Evolutionary conservation across 2,329 filamentous ascomycete genomes (phyloP), one percentile per base, ranked within the genome.

Genomic region (Arthrobotrys entomopaga): DNA sequence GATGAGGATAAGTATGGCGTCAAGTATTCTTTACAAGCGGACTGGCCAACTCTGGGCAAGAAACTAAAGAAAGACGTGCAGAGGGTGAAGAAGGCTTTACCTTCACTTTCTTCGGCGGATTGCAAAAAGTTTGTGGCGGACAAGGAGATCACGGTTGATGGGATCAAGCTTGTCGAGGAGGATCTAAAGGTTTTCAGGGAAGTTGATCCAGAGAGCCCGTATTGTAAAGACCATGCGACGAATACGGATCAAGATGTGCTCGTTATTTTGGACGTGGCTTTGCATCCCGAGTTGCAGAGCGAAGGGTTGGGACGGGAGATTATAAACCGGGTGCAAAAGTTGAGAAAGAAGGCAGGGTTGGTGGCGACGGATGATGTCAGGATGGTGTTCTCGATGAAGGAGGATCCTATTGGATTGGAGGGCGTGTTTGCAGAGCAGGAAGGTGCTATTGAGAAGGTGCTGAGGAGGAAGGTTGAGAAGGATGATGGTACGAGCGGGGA

Each of bases 61-160:
- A 98, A 98, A 84, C 86, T 98, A 78, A 96, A 96, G 86, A 97
- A 97, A 83, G 93, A 97, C 79, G 91, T 93, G 77, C 88, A 89
- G 77, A 92, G 90, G 80, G 93, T 98, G 78, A 96, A 96, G 85
- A 96, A 94, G 83, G 93, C 91, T 1, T 84, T 99, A 52, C 93
- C 93, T 4, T 85, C 83, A 43, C 84, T 99, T 56, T 91, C 87
- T 19, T 93, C 89, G 77, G 88, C 91, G 10, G 87, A 97, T 77
- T 92, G 97, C 74, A 91, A 93, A 81, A 83, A 84, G 43, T 99
- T 93, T 81, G 84, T 95, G 46, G 83, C 86, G 48, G 86, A 88
- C 15, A 91, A 90, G 80, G 88, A 87, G 79, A 91, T 98, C 56
- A 83, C 87, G 3, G 91, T 99, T 11, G 93, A 94, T 78, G 93